These are phyloP conservation scores for Aegilops tauschii DNA, from an alignment of 176 grass and related monocot species.

Conservation along the genomic window DNA sequence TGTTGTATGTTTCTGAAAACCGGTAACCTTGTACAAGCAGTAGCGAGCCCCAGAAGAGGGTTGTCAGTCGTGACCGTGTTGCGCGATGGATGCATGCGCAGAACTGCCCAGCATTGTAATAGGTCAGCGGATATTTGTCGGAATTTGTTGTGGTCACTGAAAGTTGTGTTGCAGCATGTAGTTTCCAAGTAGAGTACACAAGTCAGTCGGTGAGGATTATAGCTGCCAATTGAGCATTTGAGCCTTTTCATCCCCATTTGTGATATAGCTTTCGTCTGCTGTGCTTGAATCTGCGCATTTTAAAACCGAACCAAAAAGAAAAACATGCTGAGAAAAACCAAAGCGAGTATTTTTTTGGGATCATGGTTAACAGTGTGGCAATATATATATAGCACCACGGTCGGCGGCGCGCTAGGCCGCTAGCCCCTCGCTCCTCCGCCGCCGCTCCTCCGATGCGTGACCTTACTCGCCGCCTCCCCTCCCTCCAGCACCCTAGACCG, in stretches of 20 bases:
- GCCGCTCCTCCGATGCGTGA: too few species aligned
- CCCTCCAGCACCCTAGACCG: too few species aligned
- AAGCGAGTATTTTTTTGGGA: too few species aligned
- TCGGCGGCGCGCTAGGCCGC: too few species aligned
- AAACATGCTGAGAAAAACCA: too few species aligned
- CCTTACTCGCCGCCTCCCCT: too few species aligned
- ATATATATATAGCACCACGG: too few species aligned
- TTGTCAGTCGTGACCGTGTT: background rate
- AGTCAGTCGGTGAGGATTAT: background rate
- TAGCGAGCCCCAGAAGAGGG: background rate
- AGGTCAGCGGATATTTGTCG: background rate
- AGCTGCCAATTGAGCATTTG: background rate
- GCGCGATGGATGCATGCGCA: background rate
- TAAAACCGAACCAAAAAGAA: too few species aligned
- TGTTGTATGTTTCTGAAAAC: slow-evolving; percentile 1
- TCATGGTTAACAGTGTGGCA: too few species aligned
- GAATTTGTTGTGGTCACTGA: background rate
- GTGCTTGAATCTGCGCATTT: too few species aligned
- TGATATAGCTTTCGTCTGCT: too few species aligned
- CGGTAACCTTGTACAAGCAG: slow-evolving; percentile 9
- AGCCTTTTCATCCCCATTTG: background rate
- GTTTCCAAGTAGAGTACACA: background rate
- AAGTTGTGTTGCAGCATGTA: background rate
- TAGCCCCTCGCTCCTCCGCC: too few species aligned
- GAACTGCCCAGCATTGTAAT: background rate